Evolutionary conservation across 768 basidiomycete species (phyloP).

Genomic region (Mycena floridula): DNA sequence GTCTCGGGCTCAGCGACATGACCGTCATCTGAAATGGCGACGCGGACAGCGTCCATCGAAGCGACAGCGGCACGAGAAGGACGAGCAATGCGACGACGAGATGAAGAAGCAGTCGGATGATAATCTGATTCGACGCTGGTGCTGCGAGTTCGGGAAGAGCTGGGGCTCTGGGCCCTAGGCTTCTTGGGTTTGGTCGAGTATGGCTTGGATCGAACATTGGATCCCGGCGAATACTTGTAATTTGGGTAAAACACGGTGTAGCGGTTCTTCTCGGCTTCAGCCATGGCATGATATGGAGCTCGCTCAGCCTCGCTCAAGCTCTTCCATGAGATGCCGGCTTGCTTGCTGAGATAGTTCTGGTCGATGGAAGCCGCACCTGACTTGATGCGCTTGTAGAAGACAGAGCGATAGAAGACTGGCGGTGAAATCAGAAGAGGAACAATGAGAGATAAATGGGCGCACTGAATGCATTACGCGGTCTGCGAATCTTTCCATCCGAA

Average conservation of each 20-base stretch:
- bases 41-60: too few species aligned
- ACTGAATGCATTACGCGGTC: conserved; percentile 41
- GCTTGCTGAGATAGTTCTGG: conserved; percentile 33
- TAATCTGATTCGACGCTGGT: neutral
- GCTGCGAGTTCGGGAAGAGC: neutral
- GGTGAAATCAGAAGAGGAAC: too few species aligned
- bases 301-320: conserved; percentile 15
- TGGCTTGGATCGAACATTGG: neutral
- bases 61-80: neutral
- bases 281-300: neutral
- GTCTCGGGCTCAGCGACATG: neutral
- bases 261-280: conserved; percentile 6
- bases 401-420: conserved; percentile 35
- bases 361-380: conserved; percentile 25
- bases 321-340: conserved; percentile 34
- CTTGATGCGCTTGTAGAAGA: conserved; percentile 12
- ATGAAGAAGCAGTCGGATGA: neutral
- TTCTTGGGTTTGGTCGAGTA: neutral
- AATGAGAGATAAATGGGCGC: too few species aligned
- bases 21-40: too few species aligned
- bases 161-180: neutral
- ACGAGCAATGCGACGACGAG: neutral
- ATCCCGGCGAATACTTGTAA: conserved; percentile 4
- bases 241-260: conserved; percentile 4
- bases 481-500: conserved; percentile 25